Evolutionary conservation across 2,329 filamentous ascomycete genomes (phyloP), one percentile per base, ranked within the genome.

Genomic region (Pestalotiopsis sp.): DNA sequence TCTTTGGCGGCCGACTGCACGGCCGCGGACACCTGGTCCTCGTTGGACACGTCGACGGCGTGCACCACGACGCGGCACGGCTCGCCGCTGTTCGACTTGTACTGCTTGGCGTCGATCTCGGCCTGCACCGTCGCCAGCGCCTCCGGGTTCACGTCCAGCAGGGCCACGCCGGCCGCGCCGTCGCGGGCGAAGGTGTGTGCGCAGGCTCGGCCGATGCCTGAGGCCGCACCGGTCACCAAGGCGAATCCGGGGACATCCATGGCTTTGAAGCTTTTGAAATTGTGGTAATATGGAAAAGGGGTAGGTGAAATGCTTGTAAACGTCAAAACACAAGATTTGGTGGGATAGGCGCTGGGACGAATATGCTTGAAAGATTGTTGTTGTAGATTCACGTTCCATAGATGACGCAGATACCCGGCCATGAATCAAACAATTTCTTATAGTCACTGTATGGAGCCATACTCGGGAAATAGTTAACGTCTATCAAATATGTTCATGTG

Each of bases 211-310:
- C 77, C 78, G 11, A 79, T 78, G 0, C 78, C 78, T 13, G 77
- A 79, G 0, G 73, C 78, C 2, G 75, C 76, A 23, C 78, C 78
- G 0, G 76, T 78, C 2, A 79, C 70, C 0, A 79, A 25, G 20
- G 77, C 77, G 11, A 73, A 79, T 0, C 77, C 78, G 0, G 81
- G 78, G 4, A 79, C 69, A 5, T 75, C 52, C 65, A 77, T 81
- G n/a, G 17, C 9, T 62, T 59, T 59, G 57, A 25, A 13, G 20
- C 5, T 17, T 36, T 13, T 25, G 23, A 36, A 59, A 59, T 9
- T 59, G 57, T 52, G 45, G 6, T 59, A 31, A 1, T 11, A 20
- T 62, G 4, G 27, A 6, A 31, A 31, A 31, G 7, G 27, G 4
- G 7, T 31, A 31, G 27, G 27, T 31, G 27, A 31, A 7, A n/a